Evolutionary conservation across 1,284 basidiomycete genomes (phyloP).

Genomic region (Earliella scabrosa): DNA sequence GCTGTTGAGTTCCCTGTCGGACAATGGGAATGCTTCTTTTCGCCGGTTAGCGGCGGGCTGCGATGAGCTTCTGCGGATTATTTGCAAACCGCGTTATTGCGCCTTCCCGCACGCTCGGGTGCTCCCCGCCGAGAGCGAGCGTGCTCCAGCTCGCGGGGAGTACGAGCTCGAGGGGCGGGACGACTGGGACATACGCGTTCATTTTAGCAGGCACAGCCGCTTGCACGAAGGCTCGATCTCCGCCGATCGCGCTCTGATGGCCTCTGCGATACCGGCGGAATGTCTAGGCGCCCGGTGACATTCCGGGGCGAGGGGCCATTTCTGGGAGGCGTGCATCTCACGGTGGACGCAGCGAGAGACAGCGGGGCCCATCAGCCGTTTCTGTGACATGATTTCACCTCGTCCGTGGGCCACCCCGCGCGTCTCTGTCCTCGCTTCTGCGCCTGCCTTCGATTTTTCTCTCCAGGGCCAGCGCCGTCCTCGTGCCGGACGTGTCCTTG

Average conservation of each 20-base stretch:
- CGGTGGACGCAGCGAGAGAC: not conserved
- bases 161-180: no score
- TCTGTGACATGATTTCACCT: slow-evolving; percentile 9
- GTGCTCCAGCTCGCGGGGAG: not conserved
- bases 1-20: not conserved
- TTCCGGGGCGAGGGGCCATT: not conserved
- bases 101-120: not conserved
- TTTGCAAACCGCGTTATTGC: not conserved
- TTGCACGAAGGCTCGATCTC: not conserved
- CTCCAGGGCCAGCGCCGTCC: not conserved
- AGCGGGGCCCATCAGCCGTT: slow-evolving; percentile 10
- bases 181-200: not conserved
- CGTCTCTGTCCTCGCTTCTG: not conserved
- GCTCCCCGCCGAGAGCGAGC: not conserved
- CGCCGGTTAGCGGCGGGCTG: slow-evolving; percentile 1
- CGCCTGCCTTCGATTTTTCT: not conserved
- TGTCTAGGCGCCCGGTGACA: not conserved
- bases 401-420: not conserved
- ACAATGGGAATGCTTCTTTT: slow-evolving; percentile 18
- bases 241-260: slow-evolving; percentile 10
- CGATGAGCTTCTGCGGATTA: no score
- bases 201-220: slow-evolving; percentile 14
- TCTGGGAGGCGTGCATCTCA: no score
- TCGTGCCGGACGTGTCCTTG: not conserved
- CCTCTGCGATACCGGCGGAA: no score